Percentiles rank a stretch among this genome's conserved stretches.
Conservation (phyloP, 2,329 filamentous ascomycete genomes). For the Drechslerella stenobrocha region DNA sequence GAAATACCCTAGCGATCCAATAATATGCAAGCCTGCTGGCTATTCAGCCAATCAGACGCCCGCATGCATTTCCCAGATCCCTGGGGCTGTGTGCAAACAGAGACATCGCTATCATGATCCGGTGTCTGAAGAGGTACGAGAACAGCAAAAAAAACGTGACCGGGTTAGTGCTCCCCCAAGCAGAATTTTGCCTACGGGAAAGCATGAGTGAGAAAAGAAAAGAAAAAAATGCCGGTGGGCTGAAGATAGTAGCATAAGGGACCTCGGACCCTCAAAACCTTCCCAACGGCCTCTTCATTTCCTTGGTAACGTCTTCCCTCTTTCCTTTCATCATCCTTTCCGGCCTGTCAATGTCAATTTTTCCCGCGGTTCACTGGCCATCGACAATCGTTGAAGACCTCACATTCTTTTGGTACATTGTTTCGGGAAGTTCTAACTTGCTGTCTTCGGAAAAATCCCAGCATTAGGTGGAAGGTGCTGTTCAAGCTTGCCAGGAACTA, state of each 20-base stretch:
- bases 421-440: conserved; percentile 44
- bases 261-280: conserved; percentile 41
- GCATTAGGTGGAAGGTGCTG: conserved; percentile 45
- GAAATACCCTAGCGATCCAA: conserved; percentile 46
- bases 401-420: conserved; percentile 47
- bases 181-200: conserved; percentile 18
- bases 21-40: conserved; percentile 26
- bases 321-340: conserved; percentile 26
- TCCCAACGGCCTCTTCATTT: conserved; percentile 45
- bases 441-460: conserved; percentile 46
- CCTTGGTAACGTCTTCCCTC: conserved; percentile 46
- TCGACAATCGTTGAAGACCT: conserved; percentile 40
- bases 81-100: conserved; percentile 44
- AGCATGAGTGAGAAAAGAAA: conserved; percentile 22
- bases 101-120: conserved; percentile 35
- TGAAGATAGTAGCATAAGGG: conserved; percentile 34
- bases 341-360: conserved; percentile 14
- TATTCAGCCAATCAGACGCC: conserved; percentile 33
- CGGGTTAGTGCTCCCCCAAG: conserved; percentile 34
- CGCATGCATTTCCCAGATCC: conserved; percentile 18
- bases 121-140: conserved; percentile 31
- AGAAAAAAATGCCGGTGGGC: conserved; percentile 10
- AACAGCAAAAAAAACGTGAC: conserved; percentile 47
- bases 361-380: conserved; percentile 15
- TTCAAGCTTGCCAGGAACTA: conserved; percentile 47